A percentile compares a stretch with the other conserved stretches of the same genome.
These are phyloP conservation scores for Diplocarpon rosae DNA, from an alignment of 2,329 filamentous ascomycete species.

Conservation along the genomic window DNA sequence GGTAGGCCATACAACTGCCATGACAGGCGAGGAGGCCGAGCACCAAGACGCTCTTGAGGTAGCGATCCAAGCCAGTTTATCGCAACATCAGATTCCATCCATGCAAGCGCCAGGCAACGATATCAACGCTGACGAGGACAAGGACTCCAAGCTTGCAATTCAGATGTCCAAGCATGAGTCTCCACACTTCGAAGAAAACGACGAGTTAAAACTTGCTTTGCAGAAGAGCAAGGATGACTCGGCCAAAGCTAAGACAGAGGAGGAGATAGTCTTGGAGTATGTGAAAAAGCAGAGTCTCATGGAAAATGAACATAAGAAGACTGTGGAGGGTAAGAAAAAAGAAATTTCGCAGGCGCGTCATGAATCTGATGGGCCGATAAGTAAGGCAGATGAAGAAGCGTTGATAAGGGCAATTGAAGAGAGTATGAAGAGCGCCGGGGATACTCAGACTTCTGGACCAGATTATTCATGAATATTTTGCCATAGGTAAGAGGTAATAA, in stretches of 20 bases:
- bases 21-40: slow-evolving; percentile 36
- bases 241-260: slow-evolving; percentile 43
- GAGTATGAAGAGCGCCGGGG: slow-evolving; percentile 33
- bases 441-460: neutral
- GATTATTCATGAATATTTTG: neutral
- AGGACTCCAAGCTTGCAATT: slow-evolving; percentile 19
- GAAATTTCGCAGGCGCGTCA: neutral
- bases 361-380: slow-evolving; percentile 6
- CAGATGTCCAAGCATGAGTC: slow-evolving; percentile 27
- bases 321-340: slow-evolving; percentile 8
- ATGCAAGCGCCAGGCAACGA: neutral
- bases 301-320: slow-evolving; percentile 44
- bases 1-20: neutral
- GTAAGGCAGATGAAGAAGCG: slow-evolving; percentile 43
- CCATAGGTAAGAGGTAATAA: neutral
- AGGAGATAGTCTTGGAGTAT: slow-evolving; percentile 66
- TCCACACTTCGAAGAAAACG: slow-evolving; percentile 5
- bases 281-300: slow-evolving; percentile 65
- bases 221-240: slow-evolving; percentile 21
- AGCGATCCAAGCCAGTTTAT: slow-evolving; percentile 42
- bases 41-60: slow-evolving; percentile 46
- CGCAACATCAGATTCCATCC: slow-evolving; percentile 8
- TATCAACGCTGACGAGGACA: slow-evolving; percentile 17
- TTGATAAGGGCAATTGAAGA: slow-evolving; percentile 42
- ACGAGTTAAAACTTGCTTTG: slow-evolving; percentile 8